Evolutionary conservation across 2,329 filamentous ascomycete genomes (phyloP), one percentile per base, ranked within the genome.

Genomic region (Spiromastix sp.): DNA sequence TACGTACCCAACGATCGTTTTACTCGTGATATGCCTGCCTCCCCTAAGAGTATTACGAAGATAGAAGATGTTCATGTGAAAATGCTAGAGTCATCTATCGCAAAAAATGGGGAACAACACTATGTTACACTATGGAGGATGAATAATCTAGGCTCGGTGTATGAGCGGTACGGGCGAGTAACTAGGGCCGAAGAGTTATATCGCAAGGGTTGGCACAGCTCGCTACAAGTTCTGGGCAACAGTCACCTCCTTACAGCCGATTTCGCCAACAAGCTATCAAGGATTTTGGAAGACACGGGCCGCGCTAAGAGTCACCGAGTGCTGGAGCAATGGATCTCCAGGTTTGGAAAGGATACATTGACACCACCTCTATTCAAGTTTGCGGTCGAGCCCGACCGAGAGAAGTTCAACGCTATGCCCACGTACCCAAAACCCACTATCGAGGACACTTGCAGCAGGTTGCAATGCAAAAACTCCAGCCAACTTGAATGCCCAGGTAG

Each of bases 121-220:
- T 19, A n/a, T 10, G 31, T 21, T 15, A 12, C 31, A 19, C n/a
- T 33, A 18, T 33, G 31, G 31, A 13, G 31, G 15, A 33, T 33
- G 31, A 19, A 33, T 22, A 33, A 15, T 6, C 31, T 33, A 12
- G 31, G 31, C 19, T 18, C 16, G 17, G 31, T 33, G 13, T 33
- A 33, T 33, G 31, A 33, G 15, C 16, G 31, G 12, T 33, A 33
- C 31, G 31, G 31, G 16, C 16, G 31, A 22, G 12, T 20, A 15
- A 33, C 2, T n/a, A 33, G 12, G 17, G 31, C 31, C 17, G 13
- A 33, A 20, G 31, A 33, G 13, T 16, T 33, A 20, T 33, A 33
- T 19, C 19, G 19, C 16, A 15, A 19, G 19, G 31, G 31, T 21
- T 33, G 31, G 31, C 4, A 12, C 12, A 10, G 10, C 3, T 25